phyloP scores from a whole-genome alignment of 2,329 filamentous ascomycete genomes.

The Aureobasidium sp. region DNA sequence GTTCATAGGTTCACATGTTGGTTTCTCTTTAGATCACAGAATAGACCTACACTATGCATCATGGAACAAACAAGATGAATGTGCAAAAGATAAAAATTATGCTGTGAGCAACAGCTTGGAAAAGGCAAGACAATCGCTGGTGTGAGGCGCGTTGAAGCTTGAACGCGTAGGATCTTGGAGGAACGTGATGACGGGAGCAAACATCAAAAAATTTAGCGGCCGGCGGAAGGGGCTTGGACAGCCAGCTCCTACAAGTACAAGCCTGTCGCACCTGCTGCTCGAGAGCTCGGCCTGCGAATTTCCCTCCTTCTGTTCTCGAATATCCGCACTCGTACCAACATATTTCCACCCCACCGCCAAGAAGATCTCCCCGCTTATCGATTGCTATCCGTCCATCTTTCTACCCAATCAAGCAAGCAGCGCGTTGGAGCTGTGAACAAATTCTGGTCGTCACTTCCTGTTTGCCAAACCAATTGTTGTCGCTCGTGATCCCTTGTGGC shows the following conservation, averaged over 20 bases:
- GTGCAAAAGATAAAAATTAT: too few relatives aligned
- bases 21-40: neutral
- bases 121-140: neutral
- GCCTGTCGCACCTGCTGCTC: too few relatives aligned
- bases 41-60: neutral
- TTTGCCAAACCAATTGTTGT: slow-evolving; percentile 5
- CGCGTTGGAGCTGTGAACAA: slow-evolving; percentile 6
- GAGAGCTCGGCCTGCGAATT: neutral
- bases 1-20: neutral
- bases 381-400: neutral
- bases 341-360: neutral
- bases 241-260: too few relatives aligned
- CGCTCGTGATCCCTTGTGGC: slow-evolving; percentile 5
- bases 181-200: neutral
- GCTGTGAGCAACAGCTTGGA: neutral
- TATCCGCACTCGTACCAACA: neutral
- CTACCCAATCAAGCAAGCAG: slow-evolving; percentile 1
- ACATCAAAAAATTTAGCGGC: neutral
- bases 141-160: neutral
- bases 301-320: neutral
- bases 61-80: neutral
- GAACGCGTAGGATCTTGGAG: neutral
- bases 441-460: neutral
- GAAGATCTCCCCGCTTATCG: slow-evolving; percentile 5
- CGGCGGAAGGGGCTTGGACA: neutral